A percentile compares a stretch with the other conserved stretches of the same genome.
These are phyloP conservation scores for Talaromyces sp. DNA, from an alignment of 2,329 filamentous ascomycete genomes.

Conservation along the genomic window DNA sequence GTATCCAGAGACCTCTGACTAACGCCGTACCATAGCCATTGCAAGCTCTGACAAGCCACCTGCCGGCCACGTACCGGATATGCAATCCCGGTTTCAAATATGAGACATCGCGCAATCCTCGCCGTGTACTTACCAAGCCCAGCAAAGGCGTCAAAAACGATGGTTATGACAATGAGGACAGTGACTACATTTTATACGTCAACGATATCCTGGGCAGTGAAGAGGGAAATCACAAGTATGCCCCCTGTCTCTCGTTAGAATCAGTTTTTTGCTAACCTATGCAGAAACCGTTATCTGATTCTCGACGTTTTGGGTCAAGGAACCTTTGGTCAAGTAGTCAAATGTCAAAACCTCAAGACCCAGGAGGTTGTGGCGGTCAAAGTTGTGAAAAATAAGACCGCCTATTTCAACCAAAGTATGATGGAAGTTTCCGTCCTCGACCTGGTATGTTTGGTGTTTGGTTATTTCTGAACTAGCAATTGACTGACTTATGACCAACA, in stretches of 20 bases:
- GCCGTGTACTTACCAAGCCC: constrained; percentile 91
- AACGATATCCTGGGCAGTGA: constrained; percentile 98
- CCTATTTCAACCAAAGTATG: constrained; percentile 99
- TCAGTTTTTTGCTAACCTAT: constrained; percentile 12
- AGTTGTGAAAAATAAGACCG: constrained; percentile 97
- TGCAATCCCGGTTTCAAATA: constrained; percentile 99
- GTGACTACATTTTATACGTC: constrained; percentile 97
- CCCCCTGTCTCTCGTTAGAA: background rate
- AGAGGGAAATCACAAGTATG: constrained; percentile 91
- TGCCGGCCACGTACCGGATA: constrained; percentile 94
- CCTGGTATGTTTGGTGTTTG: constrained; percentile 55
- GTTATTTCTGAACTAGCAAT: background rate
- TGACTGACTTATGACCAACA: constrained; percentile 30
- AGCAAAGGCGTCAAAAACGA: constrained; percentile 99
- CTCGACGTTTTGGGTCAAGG: constrained; percentile 95
- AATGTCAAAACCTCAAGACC: constrained; percentile 97
- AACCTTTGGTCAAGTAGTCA: constrained; percentile 97
- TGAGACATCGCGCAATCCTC: constrained; percentile 93
- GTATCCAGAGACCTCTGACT: constrained; percentile 7
- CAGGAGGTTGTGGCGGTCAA: constrained; percentile 98
- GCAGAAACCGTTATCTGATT: constrained; percentile 85
- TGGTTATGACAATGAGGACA: constrained; percentile 97
- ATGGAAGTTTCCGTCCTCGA: constrained; percentile 99
- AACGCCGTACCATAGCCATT: constrained; percentile 60
- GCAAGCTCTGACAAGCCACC: constrained; percentile 87